These are phyloP conservation scores for Trypanosoma vivax DNA, from an alignment of 208 protist genomes.

Conservation along the genomic window DNA sequence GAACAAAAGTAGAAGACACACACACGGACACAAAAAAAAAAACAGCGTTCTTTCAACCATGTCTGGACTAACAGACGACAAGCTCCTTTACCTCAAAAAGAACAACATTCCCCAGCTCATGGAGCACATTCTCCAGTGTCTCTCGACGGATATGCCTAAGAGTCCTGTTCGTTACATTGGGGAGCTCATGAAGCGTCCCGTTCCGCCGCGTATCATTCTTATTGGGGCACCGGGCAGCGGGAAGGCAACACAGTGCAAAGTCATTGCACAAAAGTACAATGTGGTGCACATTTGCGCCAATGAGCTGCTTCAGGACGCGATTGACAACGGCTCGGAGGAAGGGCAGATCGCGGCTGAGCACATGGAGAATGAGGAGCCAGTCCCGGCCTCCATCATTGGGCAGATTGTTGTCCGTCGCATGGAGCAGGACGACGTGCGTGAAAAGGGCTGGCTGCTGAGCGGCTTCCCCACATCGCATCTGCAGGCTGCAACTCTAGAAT, in stretches of 20 bases:
- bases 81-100: slow-evolving; percentile 64
- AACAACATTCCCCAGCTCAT: slow-evolving; percentile 72
- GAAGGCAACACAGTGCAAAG: slow-evolving; percentile 71
- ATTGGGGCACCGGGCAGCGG: slow-evolving; percentile 73
- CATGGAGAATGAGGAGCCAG: slow-evolving; percentile 63
- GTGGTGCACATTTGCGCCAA: slow-evolving; percentile 83
- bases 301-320: slow-evolving; percentile 74
- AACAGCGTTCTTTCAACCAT: slow-evolving; percentile 14
- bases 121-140: slow-evolving; percentile 67
- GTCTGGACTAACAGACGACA: slow-evolving; percentile 47
- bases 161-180: slow-evolving; percentile 55
- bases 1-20: neutral
- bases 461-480: slow-evolving; percentile 82
- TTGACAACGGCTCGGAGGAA: slow-evolving; percentile 38
- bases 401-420: slow-evolving; percentile 64
- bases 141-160: slow-evolving; percentile 66
- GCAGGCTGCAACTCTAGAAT: slow-evolving; percentile 77
- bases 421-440: slow-evolving; percentile 48
- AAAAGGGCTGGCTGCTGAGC: slow-evolving; percentile 88
- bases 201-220: slow-evolving; percentile 71
- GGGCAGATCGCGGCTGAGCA: slow-evolving; percentile 54
- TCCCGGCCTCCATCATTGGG: slow-evolving; percentile 72
- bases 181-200: slow-evolving; percentile 32
- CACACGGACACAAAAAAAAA: neutral
- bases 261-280: slow-evolving; percentile 32